Evolutionary conservation across 139 green algal genomes (phyloP).

Genomic region (Volvox africanus): DNA sequence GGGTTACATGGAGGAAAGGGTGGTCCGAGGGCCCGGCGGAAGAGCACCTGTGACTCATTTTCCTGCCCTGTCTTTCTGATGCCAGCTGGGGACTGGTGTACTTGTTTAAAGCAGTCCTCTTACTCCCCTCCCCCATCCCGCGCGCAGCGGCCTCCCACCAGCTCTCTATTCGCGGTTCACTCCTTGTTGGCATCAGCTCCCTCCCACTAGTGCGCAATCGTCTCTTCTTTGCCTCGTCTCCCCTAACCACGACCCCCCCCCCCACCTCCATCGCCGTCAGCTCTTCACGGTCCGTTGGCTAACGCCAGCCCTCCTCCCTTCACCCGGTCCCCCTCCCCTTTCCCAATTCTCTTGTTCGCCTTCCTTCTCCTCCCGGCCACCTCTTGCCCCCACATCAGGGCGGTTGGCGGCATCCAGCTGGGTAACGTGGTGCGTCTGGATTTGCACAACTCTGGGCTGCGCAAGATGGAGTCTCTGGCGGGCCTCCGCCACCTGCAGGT

Average conservation of each 20-base stretch:
- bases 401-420: slow-evolving; percentile 34
- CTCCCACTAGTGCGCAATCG: too few relatives aligned
- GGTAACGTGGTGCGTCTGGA: slow-evolving; percentile 64
- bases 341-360: background rate
- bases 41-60: background rate
- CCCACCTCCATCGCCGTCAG: background rate
- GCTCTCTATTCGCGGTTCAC: too few relatives aligned
- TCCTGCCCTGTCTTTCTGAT: too few relatives aligned
- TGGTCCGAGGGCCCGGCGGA: background rate
- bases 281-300: too few relatives aligned
- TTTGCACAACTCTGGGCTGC: slow-evolving; percentile 66
- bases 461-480: slow-evolving; percentile 60
- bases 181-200: too few relatives aligned
- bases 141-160: too few relatives aligned
- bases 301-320: background rate
- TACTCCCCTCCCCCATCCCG: too few relatives aligned
- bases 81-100: too few relatives aligned
- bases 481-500: slow-evolving; percentile 35
- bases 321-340: background rate
- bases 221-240: too few relatives aligned
- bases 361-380: background rate
- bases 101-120: too few relatives aligned
- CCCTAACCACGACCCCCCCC: background rate
- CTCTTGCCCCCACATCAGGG: background rate
- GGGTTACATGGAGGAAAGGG: background rate